Base-by-base conservation (phyloP, 331 rosid genomes). In the Pyrus hybrid region DNA sequence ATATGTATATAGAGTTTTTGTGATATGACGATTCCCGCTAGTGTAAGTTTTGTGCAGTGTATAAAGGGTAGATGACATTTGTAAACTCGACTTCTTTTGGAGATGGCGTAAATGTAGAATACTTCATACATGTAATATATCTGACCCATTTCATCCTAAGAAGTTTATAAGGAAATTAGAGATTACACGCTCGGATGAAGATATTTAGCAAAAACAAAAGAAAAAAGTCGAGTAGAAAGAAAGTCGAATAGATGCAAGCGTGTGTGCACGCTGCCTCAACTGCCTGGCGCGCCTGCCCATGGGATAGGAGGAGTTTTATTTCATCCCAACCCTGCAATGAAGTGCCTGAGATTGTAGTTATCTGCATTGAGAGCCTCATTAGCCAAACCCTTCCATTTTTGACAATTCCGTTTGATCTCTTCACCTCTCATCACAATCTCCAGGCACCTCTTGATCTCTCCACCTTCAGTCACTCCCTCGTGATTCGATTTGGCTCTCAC, bases 401-500 rank as follows among this genome's bases (percentile, higher is more conserved):
- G 2, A 21, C 73, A 79, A n/a, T 80, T 73, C 4, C 66, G 63
- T 5, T 67, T 64, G 3, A 80, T 76, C n/a, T 61, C 81, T 32
- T 66, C 77, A 26, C 78, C 66, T 30, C 68, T 68, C 37, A 61
- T 37, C 77, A 73, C 77, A 17, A 73, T 22, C 11, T 76, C 80
- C 82, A 85, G 11, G 26, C 86, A 85, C 68, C 65, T 66, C 78
- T 22, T 68, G 0, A 85, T 79, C 68, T 85, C 86, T 4, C 2
- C 71, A 25, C 72, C 45, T 12, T 7, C 66, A 1, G 73, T 70
- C 26, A 85, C 14, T 1, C 80, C 80, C 12, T 81, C 47, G 41
- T 62, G 60, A 23, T 80, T 78, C 22, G 17, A 60, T 32, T n/a
- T 73, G 56, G 70, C 85, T 67, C 79, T 81, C 14, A 81, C 68